These are phyloP conservation scores for Strobilomyces confusus DNA, from an alignment of 768 basidiomycete species.

Conservation along the genomic window DNA sequence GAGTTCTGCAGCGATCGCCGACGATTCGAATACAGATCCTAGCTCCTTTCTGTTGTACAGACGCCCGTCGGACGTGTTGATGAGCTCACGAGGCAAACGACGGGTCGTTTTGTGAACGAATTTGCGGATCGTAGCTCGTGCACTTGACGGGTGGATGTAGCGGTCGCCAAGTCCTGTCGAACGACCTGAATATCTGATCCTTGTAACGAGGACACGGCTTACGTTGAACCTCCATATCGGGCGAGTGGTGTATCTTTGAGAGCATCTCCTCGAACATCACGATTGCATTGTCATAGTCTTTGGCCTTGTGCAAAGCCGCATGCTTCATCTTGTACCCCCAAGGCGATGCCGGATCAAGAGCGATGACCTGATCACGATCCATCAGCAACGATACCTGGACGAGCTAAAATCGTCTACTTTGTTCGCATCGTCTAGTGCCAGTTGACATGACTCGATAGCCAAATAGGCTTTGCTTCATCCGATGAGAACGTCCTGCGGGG, in stretches of 20 bases:
- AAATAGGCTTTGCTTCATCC: background rate
- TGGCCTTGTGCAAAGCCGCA: background rate
- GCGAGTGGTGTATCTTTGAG: background rate
- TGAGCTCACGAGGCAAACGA: background rate
- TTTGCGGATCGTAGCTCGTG: background rate
- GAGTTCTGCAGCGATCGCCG: background rate
- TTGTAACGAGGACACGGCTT: background rate
- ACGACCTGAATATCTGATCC: background rate
- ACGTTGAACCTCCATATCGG: background rate
- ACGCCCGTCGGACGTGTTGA: background rate
- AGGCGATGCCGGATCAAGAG: background rate
- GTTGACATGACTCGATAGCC: background rate
- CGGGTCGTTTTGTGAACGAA: background rate
- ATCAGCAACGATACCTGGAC: background rate
- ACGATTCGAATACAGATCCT: background rate
- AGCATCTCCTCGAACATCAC: background rate
- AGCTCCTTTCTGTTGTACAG: background rate
- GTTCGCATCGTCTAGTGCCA: background rate
- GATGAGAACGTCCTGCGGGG: background rate
- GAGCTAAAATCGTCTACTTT: background rate
- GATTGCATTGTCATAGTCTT: background rate
- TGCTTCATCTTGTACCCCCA: background rate
- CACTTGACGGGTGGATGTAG: background rate
- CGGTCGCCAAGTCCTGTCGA: background rate
- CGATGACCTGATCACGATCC: background rate